These are phyloP conservation scores for Boletus fagicola DNA, from an alignment of 768 basidiomycete species.

Conservation along the genomic window DNA sequence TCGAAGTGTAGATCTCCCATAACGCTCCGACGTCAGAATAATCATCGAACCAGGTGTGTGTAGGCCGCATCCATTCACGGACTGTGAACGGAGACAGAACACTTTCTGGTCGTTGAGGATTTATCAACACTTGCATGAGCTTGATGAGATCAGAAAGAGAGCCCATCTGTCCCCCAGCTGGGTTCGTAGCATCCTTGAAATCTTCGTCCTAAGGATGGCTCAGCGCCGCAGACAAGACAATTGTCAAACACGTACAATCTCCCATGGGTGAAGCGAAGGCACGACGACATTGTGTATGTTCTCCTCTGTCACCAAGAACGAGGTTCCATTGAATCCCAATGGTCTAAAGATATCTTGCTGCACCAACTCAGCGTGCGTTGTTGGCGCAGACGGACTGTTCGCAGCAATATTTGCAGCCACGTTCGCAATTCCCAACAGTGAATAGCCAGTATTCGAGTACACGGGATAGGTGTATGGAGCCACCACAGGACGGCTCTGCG, in stretches of 20 bases:
- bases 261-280: conserved; percentile 34
- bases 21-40: conserved; percentile 41
- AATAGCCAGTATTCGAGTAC: conserved; percentile 42
- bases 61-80: conserved; percentile 44
- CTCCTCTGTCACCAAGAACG: conserved; percentile 40
- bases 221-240: not conserved
- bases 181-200: conserved; percentile 40
- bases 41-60: conserved; percentile 38
- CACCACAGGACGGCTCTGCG: conserved; percentile 39
- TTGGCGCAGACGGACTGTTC: conserved; percentile 17
- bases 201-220: conserved; percentile 35
- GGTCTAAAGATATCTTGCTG: conserved; percentile 50
- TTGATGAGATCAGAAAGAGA: conserved; percentile 46
- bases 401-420: conserved; percentile 32
- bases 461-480: conserved; percentile 44
- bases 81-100: conserved; percentile 35
- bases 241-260: conserved; percentile 32
- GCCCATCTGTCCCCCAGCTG: conserved; percentile 51
- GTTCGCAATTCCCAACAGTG: conserved; percentile 36
- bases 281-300: conserved; percentile 40
- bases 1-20: conserved; percentile 42
- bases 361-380: conserved; percentile 43
- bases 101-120: conserved; percentile 37
- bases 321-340: conserved; percentile 42
- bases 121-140: conserved; percentile 45